phyloP scores from a whole-genome alignment of 306 rosid genomes.

The Vachellia pachyceras region DNA sequence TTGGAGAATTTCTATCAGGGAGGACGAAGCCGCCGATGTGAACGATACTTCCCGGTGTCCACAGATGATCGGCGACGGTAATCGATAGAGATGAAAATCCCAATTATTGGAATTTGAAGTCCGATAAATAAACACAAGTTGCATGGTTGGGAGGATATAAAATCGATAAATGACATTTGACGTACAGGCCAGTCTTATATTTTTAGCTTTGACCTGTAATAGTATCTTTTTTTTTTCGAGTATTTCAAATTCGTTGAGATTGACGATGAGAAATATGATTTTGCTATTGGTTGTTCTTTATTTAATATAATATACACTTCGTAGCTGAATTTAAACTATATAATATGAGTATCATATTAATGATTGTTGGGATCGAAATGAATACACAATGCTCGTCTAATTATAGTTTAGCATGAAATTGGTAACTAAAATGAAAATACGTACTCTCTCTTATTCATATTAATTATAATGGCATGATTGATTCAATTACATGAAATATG shows the following conservation, averaged over 20 bases:
- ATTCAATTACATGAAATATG: too few species aligned
- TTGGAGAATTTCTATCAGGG: slow-evolving; percentile 63
- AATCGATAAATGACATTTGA: not conserved
- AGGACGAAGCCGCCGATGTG: not conserved
- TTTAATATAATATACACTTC: not conserved
- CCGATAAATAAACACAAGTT: not conserved
- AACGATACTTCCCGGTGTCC: not conserved
- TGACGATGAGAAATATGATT: too few species aligned
- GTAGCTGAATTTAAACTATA: too few species aligned
- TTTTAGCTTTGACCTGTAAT: not conserved
- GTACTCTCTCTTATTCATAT: too few species aligned
- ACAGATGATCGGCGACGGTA: not conserved
- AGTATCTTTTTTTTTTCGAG: not conserved
- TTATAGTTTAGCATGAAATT: too few species aligned
- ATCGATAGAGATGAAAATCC: not conserved
- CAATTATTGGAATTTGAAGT: not conserved
- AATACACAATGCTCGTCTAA: too few species aligned
- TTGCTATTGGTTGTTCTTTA: not conserved
- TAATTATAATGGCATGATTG: too few species aligned
- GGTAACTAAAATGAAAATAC: too few species aligned
- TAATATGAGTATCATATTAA: too few species aligned
- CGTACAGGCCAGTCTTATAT: not conserved
- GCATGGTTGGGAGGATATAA: not conserved
- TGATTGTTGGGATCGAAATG: too few species aligned
- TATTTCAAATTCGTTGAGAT: not conserved